Conservation (phyloP, 2,329 filamentous ascomycete species). For the Aspergillus amoenus region DNA sequence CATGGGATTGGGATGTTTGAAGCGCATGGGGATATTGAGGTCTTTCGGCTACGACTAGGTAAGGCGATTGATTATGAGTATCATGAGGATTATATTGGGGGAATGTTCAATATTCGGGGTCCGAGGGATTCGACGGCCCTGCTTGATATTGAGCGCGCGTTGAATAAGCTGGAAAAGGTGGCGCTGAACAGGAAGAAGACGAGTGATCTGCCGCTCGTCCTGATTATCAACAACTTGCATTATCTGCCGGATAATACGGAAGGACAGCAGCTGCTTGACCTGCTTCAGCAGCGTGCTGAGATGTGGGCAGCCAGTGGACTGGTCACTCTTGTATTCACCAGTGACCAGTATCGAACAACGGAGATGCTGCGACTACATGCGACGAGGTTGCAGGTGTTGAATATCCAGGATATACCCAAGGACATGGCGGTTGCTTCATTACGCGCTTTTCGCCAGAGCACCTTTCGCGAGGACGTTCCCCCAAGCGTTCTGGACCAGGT, state of each 20-base stretch:
- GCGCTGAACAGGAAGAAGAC: constrained; percentile 64
- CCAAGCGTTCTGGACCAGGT: constrained; percentile 66
- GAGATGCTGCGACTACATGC: constrained; percentile 89
- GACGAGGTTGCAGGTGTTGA: constrained; percentile 90
- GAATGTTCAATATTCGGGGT: constrained; percentile 89
- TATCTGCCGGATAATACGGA: constrained; percentile 93
- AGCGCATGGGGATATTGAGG: constrained; percentile 90
- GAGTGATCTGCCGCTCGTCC: constrained; percentile 68
- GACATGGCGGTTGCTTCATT: constrained; percentile 73
- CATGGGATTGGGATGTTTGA: constrained; percentile 94
- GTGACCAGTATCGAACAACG: constrained; percentile 98
- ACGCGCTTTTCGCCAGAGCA: constrained; percentile 72
- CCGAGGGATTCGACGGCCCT: constrained; percentile 89
- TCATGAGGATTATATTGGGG: constrained; percentile 89
- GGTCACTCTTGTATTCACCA: constrained; percentile 89
- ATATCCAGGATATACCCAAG: constrained; percentile 80
- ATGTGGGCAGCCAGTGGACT: constrained; percentile 93
- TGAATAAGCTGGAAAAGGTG: constrained; percentile 98
- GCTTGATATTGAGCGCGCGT: constrained; percentile 90
- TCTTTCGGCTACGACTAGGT: constrained; percentile 87
- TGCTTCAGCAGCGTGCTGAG: constrained; percentile 92
- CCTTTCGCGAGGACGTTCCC: constrained; percentile 62
- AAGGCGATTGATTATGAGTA: constrained; percentile 96
- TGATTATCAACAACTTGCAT: constrained; percentile 94
- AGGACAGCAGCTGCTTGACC: constrained; percentile 84